These are phyloP conservation scores for Apiotrichum gamsii DNA, from an alignment of 1,284 basidiomycete species.

Conservation along the genomic window DNA sequence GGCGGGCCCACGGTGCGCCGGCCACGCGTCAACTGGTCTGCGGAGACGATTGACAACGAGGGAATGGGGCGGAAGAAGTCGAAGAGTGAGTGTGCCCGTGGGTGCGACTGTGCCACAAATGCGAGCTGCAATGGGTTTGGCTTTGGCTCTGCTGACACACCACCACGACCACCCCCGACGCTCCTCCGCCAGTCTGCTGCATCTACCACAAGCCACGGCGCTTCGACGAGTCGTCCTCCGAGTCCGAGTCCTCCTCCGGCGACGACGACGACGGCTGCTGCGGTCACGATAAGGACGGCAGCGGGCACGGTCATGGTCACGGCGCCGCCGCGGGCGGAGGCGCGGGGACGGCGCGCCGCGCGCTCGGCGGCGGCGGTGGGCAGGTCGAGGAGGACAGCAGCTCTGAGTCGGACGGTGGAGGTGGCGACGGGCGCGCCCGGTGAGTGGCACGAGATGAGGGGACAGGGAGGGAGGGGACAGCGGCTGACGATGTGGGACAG, in stretches of 20 bases:
- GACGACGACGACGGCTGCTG: conserved; percentile 11
- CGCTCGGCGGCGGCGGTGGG: not conserved
- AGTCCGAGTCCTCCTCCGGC: conserved; percentile 41
- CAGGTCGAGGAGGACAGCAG: conserved; percentile 10
- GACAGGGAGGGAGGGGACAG: no score
- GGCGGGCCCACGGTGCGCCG: conserved; percentile 37
- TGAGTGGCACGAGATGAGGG: no score
- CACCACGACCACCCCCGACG: no score
- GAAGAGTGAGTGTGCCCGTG: conserved; percentile 51
- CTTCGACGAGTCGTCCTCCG: conserved; percentile 48
- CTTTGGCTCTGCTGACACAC: no score
- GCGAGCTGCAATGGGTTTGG: no score
- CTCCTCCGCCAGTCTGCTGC: conserved; percentile 47
- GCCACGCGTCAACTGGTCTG: conserved; percentile 45
- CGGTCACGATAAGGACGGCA: not conserved
- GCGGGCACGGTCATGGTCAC: no score
- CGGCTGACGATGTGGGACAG: no score
- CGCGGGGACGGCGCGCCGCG: no score
- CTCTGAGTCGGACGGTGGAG: conserved; percentile 16
- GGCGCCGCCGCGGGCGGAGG: no score
- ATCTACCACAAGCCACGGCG: conserved; percentile 50
- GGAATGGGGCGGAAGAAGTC: conserved; percentile 50
- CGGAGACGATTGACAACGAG: conserved; percentile 50
- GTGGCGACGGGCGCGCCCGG: conserved; percentile 14
- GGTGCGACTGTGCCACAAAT: no score